A percentile compares a stretch with the other conserved stretches of the same genome.
phyloP scores from a whole-genome alignment of 441 rosid genomes.

The Arabidopsis hybrid region DNA sequence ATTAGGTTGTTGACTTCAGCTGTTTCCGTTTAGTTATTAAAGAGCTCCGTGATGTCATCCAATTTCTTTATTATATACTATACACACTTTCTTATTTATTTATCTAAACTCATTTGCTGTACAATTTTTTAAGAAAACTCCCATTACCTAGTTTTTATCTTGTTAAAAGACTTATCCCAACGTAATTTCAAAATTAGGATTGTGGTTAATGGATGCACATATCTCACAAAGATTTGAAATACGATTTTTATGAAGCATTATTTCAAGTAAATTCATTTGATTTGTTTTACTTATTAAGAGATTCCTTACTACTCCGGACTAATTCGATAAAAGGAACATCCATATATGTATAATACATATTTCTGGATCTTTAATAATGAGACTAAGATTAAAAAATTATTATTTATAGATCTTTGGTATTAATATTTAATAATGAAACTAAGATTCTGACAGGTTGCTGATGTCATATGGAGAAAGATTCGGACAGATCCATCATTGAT shows the following conservation, averaged over 20 bases:
- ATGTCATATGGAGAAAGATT: conserved; percentile 43
- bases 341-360: neutral
- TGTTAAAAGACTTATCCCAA: neutral
- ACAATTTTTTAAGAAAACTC: neutral
- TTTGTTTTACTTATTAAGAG: conserved; percentile 19
- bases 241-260: neutral
- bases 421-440: too few species aligned
- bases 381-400: too few species aligned
- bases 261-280: neutral
- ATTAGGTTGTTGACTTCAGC: conserved; percentile 31
- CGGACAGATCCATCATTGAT: conserved; percentile 36
- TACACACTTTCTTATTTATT: neutral
- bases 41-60: conserved; percentile 35
- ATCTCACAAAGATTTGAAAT: conserved; percentile 14
- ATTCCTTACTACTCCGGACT: conserved; percentile 3
- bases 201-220: neutral
- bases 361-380: too few species aligned
- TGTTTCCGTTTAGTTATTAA: conserved; percentile 12
- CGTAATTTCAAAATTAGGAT: neutral
- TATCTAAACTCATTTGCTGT: neutral
- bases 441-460: conserved; percentile 42
- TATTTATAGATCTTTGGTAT: too few species aligned
- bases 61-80: too few species aligned
- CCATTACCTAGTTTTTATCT: neutral
- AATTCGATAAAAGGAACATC: neutral